Evolutionary conservation across 768 basidiomycete genomes (phyloP).

Genomic region (Serpula lacrymans): DNA sequence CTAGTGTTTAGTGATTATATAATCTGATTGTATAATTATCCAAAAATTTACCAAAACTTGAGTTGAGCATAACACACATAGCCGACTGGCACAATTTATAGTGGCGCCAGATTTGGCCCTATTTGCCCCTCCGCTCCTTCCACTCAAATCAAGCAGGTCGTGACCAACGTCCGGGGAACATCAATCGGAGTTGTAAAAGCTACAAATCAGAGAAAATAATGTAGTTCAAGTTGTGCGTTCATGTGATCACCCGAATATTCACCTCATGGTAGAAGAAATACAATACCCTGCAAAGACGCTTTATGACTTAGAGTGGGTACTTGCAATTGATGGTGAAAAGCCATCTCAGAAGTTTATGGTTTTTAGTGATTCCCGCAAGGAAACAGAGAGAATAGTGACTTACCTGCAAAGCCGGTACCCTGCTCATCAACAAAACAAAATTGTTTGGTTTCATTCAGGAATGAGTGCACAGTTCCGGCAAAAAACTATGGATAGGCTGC

Average conservation of each 20-base stretch:
- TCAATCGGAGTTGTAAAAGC: no score
- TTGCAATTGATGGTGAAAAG: conserved; percentile 2
- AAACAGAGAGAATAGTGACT: conserved; percentile 6
- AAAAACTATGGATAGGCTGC: conserved; percentile 5
- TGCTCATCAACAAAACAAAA: conserved; percentile 5
- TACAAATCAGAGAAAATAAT: conserved; percentile 12
- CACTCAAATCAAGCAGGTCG: no score
- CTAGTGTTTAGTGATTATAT: no score
- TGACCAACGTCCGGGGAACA: no score
- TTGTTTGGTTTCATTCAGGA: conserved; percentile 20
- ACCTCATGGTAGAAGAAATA: conserved; percentile 21
- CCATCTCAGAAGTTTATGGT: conserved; percentile 6
- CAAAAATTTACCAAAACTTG: no score
- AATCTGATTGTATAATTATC: no score
- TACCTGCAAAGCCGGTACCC: conserved; percentile 5
- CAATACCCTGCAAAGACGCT: conserved; percentile 5
- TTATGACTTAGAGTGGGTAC: conserved; percentile 16
- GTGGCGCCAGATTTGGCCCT: no score
- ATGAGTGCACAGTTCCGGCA: conserved; percentile 9
- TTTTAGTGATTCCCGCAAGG: conserved; percentile 2
- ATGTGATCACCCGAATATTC: conserved; percentile 32
- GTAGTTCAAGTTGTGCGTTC: conserved; percentile 15
- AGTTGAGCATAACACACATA: no score
- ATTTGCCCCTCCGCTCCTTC: no score
- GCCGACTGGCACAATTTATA: no score